Evolutionary conservation across 2,329 filamentous ascomycete species (phyloP).

Genomic region (Penicillium nordicum): DNA sequence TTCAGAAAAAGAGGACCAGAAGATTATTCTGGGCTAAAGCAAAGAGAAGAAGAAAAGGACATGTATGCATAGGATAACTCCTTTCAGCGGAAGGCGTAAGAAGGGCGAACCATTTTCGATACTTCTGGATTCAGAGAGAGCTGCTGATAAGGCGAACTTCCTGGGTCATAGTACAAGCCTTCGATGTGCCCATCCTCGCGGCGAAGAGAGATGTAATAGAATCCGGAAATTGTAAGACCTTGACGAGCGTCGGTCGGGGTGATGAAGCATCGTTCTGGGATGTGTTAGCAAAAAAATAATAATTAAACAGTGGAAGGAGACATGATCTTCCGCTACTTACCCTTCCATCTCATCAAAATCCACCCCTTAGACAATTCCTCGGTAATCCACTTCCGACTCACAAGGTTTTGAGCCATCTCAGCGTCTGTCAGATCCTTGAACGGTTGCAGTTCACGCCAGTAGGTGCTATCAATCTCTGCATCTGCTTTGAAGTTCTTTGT

Average conservation of each 20-base stretch:
- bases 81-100: conserved; percentile 41
- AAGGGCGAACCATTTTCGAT: conserved; percentile 40
- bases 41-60: background rate
- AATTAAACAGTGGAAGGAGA: background rate
- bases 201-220: conserved; percentile 50
- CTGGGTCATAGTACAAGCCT: conserved; percentile 50
- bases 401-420: conserved; percentile 43
- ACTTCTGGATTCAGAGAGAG: conserved; percentile 43
- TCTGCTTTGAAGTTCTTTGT: conserved; percentile 48
- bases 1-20: background rate
- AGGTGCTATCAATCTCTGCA: conserved; percentile 46
- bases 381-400: conserved; percentile 46
- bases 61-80: background rate
- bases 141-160: conserved; percentile 50
- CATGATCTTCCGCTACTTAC: conserved; percentile 24
- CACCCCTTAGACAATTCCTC: conserved; percentile 42
- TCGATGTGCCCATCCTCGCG: conserved; percentile 47
- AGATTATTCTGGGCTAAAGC: conserved; percentile 7
- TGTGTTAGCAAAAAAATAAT: conserved; percentile 10
- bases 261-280: conserved; percentile 48
- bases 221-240: conserved; percentile 50
- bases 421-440: conserved; percentile 46
- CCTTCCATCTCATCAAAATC: conserved; percentile 54
- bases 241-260: conserved; percentile 45
- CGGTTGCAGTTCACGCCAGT: conserved; percentile 49